phyloP scores from a whole-genome alignment of 257 asterid species.

The Vinca minor region DNA sequence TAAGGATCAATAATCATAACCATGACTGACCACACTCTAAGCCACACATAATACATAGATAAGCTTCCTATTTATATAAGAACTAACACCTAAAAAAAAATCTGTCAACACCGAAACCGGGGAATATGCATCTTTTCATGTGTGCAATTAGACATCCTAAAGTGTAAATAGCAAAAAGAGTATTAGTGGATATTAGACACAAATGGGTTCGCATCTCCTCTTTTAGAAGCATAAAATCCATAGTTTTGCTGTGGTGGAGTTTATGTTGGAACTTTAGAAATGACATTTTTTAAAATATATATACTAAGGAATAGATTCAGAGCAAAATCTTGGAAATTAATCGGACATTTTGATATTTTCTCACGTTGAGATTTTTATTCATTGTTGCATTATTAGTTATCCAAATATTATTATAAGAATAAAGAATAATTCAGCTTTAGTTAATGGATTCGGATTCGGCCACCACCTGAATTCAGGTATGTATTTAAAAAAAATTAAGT shows the following conservation, averaged over 20 bases:
- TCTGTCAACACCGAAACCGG: too few relatives aligned
- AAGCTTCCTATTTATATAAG: too few relatives aligned
- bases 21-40: too few relatives aligned
- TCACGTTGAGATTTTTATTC: not conserved
- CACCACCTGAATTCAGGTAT: not conserved
- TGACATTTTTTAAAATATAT: too few relatives aligned
- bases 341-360: not conserved
- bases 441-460: not conserved
- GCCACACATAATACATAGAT: too few relatives aligned
- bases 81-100: too few relatives aligned
- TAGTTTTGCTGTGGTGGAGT: not conserved
- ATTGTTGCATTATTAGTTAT: not conserved
- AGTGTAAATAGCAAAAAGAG: not conserved
- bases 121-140: not conserved
- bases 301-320: not conserved
- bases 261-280: too few relatives aligned
- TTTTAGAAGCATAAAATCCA: not conserved
- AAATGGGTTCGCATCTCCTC: not conserved
- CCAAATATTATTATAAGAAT: not conserved
- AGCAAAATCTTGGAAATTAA: not conserved
- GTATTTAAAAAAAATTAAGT: too few relatives aligned
- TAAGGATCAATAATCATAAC: too few relatives aligned
- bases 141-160: not conserved
- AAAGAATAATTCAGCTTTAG: not conserved
- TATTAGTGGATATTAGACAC: not conserved